These are phyloP conservation scores for Xylaria cubensis DNA, from an alignment of 495 filamentous ascomycete genomes.

Conservation along the genomic window DNA sequence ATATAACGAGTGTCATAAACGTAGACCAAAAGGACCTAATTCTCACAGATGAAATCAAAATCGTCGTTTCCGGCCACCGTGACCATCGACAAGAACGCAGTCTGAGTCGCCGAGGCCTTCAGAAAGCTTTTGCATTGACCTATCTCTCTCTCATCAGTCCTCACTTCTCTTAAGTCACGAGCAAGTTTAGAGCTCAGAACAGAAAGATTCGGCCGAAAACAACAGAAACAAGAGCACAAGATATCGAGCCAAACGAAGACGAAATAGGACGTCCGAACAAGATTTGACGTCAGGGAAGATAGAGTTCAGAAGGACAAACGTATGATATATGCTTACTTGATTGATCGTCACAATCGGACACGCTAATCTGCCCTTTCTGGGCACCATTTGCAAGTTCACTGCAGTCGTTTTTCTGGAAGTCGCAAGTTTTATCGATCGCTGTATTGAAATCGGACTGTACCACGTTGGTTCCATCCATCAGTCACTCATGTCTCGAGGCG, in stretches of 20 bases:
- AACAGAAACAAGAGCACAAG: not conserved
- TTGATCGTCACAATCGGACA: constrained; percentile 47
- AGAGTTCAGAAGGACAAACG: not conserved
- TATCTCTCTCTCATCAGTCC: constrained; percentile 26
- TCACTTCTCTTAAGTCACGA: not conserved
- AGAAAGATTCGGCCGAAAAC: not conserved
- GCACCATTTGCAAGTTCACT: constrained; percentile 40
- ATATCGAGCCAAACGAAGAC: not conserved
- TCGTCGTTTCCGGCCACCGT: constrained; percentile 33
- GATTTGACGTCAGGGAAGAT: not conserved
- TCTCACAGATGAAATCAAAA: constrained; percentile 49
- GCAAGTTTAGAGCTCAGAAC: not conserved
- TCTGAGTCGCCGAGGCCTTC: constrained; percentile 31
- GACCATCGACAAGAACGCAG: constrained; percentile 33
- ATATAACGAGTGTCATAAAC: not conserved
- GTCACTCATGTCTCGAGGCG: constrained; percentile 11
- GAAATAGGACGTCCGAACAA: not conserved
- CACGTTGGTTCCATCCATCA: not conserved
- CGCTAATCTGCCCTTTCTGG: constrained; percentile 33
- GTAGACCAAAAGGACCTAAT: not conserved
- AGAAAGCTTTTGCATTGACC: constrained; percentile 41
- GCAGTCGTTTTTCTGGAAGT: constrained; percentile 47
- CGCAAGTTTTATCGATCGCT: constrained; percentile 48
- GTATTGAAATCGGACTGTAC: constrained; percentile 48
- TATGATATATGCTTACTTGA: constrained; percentile 34